Evolutionary conservation across 1,139 yeast species (phyloP), one percentile per base, ranked within the genome.

Genomic region (Pichia sp.): DNA sequence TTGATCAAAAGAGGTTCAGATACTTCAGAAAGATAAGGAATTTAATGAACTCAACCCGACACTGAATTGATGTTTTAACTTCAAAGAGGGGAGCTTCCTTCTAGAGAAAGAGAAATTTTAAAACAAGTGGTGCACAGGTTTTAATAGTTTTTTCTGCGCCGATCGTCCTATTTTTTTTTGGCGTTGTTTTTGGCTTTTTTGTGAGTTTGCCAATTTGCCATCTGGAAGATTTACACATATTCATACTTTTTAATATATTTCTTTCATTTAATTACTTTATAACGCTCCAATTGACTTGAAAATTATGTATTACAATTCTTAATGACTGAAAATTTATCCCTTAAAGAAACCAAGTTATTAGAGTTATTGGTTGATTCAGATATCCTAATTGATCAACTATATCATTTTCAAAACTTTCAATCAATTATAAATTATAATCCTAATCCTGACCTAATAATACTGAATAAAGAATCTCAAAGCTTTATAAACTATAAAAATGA

Each of bases 391-490:
- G 72, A 73, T 51, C 79, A 77, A 55, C 61, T 76, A 18, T 76
- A 70, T 52, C 79, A 76, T 59, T 59, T 76, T 42, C 61, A 68
- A 45, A 70, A 73, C 54, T 76, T 68, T 57, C 71, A 75, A 8
- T 73, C 89, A 3, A 68, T 85, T 22, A 80, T 77, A 0, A 75
- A 76, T 46, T 85, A 82, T 75, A 77, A 83, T 56, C 58, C 59
- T 18, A 45, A 13, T 41, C 89, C 90, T n/a, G 46, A 53, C 11
- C 44, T 47, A 10, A 50, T 55, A 9, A 38, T 53, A 3, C 33
- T 46, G 5, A 53, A 53, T 43, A 62, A 60, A 47, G 60, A 66
- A 31, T 60, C 58, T 36, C 70, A 64, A 38, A 54, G 70, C 19
- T 79, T 77, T 18, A 74, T 53, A 30, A 53, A 56, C 5, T 66